Evolutionary conservation across 2,329 filamentous ascomycete genomes (phyloP), one percentile per base, ranked within the genome.

Genomic region (Fusarium verticillioides): DNA sequence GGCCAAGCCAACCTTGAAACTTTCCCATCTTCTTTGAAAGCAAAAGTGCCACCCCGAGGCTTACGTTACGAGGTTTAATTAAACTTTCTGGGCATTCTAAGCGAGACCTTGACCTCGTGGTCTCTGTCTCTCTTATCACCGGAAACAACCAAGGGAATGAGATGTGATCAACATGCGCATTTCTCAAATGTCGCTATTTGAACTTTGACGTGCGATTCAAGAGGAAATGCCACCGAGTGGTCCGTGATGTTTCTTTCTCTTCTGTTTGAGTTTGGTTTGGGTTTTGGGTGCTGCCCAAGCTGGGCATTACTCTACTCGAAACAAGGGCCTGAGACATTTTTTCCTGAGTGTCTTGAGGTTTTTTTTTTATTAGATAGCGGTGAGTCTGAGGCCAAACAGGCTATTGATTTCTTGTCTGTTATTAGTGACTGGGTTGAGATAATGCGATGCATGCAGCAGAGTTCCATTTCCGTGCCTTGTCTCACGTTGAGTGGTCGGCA

Each of bases 81-180:
- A 58, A 54, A 49, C 49, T 68, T 58, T 58, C 54, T 49, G 42
- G 50, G 54, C 56, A 54, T 52, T 44, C 23, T 23, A 34, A 30
- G 60, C 28, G 32, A 52, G 21, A 50, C 52, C 52, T 49, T 66
- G 52, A 30, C 44, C 60, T 64, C 64, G 44, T 67, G 58, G 23
- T n/a, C 18, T 46, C 9, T 19, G n/a, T 34, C 32, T 34, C 32
- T 34, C 32, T 36, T 28, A 4, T 32, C 23, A 34, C 58, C 36
- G 47, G 58, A 60, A 60, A 60, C 57, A 60, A 54, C 28, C 57
- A 60, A 60, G 57, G 62, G 62, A 68, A 71, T 71, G 50, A 60
- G 32, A 46, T 39, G 36, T 42, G 40, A 60, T 61, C 34, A 34
- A 44, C 62, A 57, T 56, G 44, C 37, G 52, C 43, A 47, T 49